Conservation (phyloP, 352 stramenopile genomes). For the Globisporangium polare region DNA sequence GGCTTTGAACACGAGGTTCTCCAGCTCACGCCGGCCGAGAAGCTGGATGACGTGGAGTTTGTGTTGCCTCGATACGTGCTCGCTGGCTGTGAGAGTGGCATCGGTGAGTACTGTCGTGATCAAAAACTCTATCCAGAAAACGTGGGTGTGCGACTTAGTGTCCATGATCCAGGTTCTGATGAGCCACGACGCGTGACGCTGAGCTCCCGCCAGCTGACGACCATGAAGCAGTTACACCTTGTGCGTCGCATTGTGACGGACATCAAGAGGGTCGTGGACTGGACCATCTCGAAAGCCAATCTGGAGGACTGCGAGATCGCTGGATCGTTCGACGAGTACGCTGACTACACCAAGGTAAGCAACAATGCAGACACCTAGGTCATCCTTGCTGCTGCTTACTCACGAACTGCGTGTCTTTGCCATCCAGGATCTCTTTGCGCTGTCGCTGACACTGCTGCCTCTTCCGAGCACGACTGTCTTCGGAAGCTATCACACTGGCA, state of each 20-base stretch:
- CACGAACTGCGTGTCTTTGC: neutral
- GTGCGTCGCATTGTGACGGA: neutral
- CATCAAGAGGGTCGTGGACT: neutral
- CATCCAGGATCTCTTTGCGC: neutral
- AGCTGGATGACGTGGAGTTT: constrained; percentile 2
- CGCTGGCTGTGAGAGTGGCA: neutral
- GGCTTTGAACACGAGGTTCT: neutral
- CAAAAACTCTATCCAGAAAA: neutral
- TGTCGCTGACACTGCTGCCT: neutral
- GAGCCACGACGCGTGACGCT: neutral
- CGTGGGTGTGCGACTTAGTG: neutral
- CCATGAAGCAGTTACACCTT: neutral
- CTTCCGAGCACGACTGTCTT: neutral
- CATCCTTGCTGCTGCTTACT: neutral
- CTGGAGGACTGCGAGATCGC: neutral
- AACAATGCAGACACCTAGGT: neutral
- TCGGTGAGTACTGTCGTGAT: neutral
- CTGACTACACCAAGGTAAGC: neutral
- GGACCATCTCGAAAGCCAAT: neutral
- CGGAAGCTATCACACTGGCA: neutral
- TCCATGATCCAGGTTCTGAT: neutral
- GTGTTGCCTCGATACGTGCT: constrained; percentile 1
- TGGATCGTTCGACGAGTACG: neutral
- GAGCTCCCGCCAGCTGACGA: neutral
- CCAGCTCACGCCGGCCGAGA: neutral